phyloP scores from a whole-genome alignment of 164 flowering plant species.

The Malania oleifera region DNA sequence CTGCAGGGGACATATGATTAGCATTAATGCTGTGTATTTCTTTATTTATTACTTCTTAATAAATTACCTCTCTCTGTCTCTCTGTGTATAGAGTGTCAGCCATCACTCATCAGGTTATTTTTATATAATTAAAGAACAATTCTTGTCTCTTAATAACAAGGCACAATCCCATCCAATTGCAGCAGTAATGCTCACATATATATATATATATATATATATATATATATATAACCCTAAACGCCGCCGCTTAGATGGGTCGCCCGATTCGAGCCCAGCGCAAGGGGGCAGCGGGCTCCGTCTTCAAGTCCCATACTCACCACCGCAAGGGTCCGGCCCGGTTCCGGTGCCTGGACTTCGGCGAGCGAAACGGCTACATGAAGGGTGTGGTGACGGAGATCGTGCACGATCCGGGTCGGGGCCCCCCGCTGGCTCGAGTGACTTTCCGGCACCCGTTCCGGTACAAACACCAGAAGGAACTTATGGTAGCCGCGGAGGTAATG shows the following conservation, averaged over 20 bases:
- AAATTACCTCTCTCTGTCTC: no score
- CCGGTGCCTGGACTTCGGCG: conserved; percentile 58
- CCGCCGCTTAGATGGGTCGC: conserved; percentile 57
- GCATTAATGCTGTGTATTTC: no score
- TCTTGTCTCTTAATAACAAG: no score
- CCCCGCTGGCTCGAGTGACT: conserved; percentile 51
- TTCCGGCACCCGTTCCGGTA: conserved; percentile 64
- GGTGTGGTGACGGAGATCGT: conserved; percentile 59
- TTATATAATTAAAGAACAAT: no score
- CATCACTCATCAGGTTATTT: no score
- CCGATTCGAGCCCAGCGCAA: conserved; percentile 61
- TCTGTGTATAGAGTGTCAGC: no score
- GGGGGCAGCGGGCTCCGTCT: conserved; percentile 61
- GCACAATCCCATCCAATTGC: no score
- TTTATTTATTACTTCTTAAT: no score
- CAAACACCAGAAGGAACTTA: conserved; percentile 63
- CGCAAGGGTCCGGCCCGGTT: conserved; percentile 61
- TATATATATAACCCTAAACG: no score
- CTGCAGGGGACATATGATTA: no score
- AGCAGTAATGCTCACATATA: no score
- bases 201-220: no score
- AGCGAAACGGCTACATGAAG: conserved; percentile 58
- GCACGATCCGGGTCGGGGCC: conserved; percentile 69
- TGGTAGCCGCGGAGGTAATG: conserved; percentile 65
- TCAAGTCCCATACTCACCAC: conserved; percentile 67